A percentile compares a stretch with the other conserved stretches of the same genome.
These are phyloP conservation scores for Tubosaeta sp. DNA, from an alignment of 768 basidiomycete species.

Conservation along the genomic window DNA sequence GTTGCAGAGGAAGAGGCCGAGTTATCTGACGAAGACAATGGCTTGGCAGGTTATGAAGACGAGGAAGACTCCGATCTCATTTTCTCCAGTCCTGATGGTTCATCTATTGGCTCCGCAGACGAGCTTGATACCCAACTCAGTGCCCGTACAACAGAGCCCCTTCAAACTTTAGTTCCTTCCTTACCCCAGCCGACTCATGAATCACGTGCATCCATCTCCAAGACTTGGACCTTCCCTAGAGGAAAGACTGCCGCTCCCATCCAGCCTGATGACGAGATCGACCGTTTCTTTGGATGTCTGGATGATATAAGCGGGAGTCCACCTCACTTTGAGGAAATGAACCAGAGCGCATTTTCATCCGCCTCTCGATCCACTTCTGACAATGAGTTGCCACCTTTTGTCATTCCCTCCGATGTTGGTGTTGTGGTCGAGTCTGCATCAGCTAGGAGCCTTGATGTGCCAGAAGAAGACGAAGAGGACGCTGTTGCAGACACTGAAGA, in stretches of 20 bases:
- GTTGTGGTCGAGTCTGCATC: conserved; percentile 32
- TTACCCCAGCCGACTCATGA: conserved; percentile 24
- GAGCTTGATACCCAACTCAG: conserved; percentile 32
- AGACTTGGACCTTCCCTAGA: conserved; percentile 65
- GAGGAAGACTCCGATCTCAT: conserved; percentile 56
- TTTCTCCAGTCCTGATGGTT: conserved; percentile 41
- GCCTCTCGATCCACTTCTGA: conserved; percentile 45
- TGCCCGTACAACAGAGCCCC: conserved; percentile 9
- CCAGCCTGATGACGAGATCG: conserved; percentile 46
- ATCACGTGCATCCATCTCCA: conserved; percentile 48
- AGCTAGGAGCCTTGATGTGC: conserved; percentile 35
- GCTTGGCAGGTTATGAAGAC: conserved; percentile 64
- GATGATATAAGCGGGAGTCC: conserved; percentile 53
- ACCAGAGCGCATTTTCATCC: conserved; percentile 57
- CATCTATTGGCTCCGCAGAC: conserved; percentile 53
- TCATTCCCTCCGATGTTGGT: conserved; percentile 45
- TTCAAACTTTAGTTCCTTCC: conserved; percentile 1
- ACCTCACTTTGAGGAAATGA: conserved; percentile 44
- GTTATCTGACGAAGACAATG: conserved; percentile 44
- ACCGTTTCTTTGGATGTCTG: conserved; percentile 73
- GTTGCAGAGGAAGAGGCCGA: conserved; percentile 54
- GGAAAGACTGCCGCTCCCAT: conserved; percentile 21
- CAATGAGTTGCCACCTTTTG: conserved; percentile 44
- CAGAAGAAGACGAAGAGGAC: conserved; percentile 38
- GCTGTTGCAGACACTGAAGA: conserved; percentile 32